Base-by-base conservation (phyloP, 1,284 basidiomycete species). In the Ceratobasidium sp. region DNA sequence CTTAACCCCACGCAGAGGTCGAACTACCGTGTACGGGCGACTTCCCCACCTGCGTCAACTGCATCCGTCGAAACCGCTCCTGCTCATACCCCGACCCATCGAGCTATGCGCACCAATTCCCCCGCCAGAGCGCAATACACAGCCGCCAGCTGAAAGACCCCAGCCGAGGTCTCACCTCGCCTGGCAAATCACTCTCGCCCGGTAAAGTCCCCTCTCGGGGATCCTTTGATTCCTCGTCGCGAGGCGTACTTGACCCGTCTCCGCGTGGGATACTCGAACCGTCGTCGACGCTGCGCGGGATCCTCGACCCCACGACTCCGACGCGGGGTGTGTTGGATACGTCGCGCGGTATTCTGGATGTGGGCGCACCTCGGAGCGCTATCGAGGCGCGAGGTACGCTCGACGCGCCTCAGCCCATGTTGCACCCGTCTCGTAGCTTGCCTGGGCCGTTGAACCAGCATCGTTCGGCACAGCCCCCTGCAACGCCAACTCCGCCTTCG, bases 21-120 rank as follows among this genome's bases (percentile, higher is more conserved):
- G 57, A 60, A 34, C 6, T 60, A 3, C 40, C 57, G 3, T 60
- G 57, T 27, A 60, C 57, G 25, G 57, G 57, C 13, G 57, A 60
- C 29, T 60, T 31, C 22, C 57, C 57, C 2, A 60, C 57, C 15
- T 60, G 57, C n/a, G 57, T 60, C 17, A 60, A 60, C 22, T 60
- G 57, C 29, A 42, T 60, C 15, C 57, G 57, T 12, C 57, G 57
- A 17, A 60, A 60, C 43, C 40, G 40, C n/a, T 12, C 17, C 17
- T 60, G 57, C 57, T 12, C 40, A 8, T 60, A 60, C 29, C 57
- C 57, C 4, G 57, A 60, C 5, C 57, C 57, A 13, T 7, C 40
- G 5, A 43, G 27, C 2, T 60, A 60, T 20, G 57, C 40, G 32
- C 42, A 47, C 22, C 57, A 60, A 27, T 60, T 60, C 29, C 57